Evolutionary conservation across 208 protist genomes (phyloP), one percentile per base, ranked within the genome.

Genomic region (Vickermania ingenoplastis): DNA sequence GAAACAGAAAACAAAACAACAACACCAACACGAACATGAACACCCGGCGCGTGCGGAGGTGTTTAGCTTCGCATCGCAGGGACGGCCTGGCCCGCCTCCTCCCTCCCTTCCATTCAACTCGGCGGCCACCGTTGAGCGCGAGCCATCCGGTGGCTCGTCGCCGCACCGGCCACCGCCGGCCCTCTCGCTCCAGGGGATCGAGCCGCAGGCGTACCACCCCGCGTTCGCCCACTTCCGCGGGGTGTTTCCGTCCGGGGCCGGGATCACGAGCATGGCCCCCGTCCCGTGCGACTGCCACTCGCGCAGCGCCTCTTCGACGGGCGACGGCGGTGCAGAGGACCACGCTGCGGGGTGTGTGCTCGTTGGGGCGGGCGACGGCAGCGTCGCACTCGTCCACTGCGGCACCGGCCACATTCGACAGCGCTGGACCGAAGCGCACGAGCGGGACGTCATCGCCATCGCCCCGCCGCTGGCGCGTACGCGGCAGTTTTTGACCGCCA

Each of bases 331-430:
- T 7, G 36, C 7, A 17, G 36, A 17, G 36, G 36, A 45, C 36
- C 36, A 45, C 36, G 17, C 11, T 23, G 67, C 79, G 48, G 65
- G 60, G 24, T 74, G 84, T 49, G 53, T 87, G 3, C 63, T 92
- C 59, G 68, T 68, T 0, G 79, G 53, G 21, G 74, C 76, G 7
- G 79, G 89, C 53, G 78, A 89, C 71, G 70, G 77, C 29, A 77
- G 66, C 41, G 53, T 89, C 27, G 73, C 71, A 25, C 57, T 87
- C 49, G 41, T 83, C 41, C 77, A 83, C 63, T 87, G 85, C 60
- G 77, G 83, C 36, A 83, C 79, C 5, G 81, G 81, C 29, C 72
- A 83, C 57, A 73, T 81, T n/a, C 61, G 75, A 53, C 67, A 61
- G 29, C 71, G 67, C 51, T 89, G 74, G 74, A 66, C 70, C 31